phyloP scores from a whole-genome alignment of 257 asterid genomes.

The Petrea volubilis region DNA sequence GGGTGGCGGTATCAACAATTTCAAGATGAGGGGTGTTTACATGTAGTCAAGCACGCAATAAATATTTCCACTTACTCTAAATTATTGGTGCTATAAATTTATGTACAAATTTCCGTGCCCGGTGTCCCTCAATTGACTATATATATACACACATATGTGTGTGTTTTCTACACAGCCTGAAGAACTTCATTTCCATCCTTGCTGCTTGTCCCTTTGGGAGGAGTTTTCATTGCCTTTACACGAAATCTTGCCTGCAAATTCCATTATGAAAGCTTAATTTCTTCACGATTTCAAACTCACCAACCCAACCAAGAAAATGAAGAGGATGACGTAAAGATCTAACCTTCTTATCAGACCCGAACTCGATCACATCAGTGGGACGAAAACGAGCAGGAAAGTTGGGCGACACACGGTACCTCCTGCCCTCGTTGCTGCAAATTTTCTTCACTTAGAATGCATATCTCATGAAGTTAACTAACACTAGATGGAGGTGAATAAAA shows the following conservation, averaged over 20 bases:
- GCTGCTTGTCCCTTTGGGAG: slow-evolving; percentile 26
- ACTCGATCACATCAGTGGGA: slow-evolving; percentile 74
- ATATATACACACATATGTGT: not conserved
- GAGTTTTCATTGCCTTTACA: slow-evolving; percentile 69
- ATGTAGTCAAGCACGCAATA: no score
- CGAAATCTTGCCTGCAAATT: slow-evolving; percentile 60
- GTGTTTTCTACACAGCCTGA: slow-evolving; percentile 38
- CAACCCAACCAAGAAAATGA: not conserved
- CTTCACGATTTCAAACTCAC: not conserved
- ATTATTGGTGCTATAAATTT: slow-evolving; percentile 18
- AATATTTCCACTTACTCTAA: no score
- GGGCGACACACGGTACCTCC: slow-evolving; percentile 56
- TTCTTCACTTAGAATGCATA: not conserved
- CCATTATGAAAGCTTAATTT: not conserved
- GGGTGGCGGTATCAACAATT: not conserved
- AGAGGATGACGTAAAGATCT: not conserved
- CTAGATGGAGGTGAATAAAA: no score
- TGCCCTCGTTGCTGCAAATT: slow-evolving; percentile 69
- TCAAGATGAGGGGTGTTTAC: not conserved
- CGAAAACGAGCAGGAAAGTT: slow-evolving; percentile 73
- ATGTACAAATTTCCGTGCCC: slow-evolving; percentile 48
- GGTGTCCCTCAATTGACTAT: no score
- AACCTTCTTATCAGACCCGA: slow-evolving; percentile 78
- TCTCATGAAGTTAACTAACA: no score
- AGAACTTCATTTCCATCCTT: slow-evolving; percentile 38